Conservation (phyloP, 495 filamentous ascomycete genomes). For the Neurospora sp. region DNA sequence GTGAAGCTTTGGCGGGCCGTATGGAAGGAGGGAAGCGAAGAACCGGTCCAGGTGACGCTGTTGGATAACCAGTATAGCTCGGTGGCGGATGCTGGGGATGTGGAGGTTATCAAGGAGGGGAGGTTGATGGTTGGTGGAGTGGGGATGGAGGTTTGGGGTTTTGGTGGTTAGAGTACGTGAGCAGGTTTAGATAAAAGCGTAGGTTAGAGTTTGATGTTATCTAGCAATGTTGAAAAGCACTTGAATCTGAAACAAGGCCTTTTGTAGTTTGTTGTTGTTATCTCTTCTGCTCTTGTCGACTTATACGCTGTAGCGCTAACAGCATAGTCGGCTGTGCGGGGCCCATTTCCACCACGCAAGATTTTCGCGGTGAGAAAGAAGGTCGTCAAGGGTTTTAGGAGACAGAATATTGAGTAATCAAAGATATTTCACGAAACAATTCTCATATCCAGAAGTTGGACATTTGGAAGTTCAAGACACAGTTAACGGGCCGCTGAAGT, state of each 20-base stretch:
- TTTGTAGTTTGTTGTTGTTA: too few relatives aligned
- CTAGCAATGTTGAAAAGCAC: neutral
- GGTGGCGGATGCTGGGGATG: constrained; percentile 48
- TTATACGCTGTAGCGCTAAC: neutral
- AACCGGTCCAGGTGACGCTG: constrained; percentile 28
- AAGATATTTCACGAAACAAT: too few relatives aligned
- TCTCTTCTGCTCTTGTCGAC: neutral
- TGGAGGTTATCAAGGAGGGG: constrained; percentile 15
- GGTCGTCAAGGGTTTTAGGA: too few relatives aligned
- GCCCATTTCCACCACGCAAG: neutral
- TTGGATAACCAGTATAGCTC: constrained; percentile 46
- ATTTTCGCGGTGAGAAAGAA: neutral
- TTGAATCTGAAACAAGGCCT: too few relatives aligned
- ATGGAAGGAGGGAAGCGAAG: neutral
- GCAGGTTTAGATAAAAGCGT: neutral
- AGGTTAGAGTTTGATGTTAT: neutral
- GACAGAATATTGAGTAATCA: too few relatives aligned
- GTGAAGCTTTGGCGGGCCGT: constrained; percentile 59
- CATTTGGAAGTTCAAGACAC: neutral
- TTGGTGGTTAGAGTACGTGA: neutral
- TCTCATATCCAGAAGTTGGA: too few relatives aligned
- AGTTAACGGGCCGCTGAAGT: neutral
- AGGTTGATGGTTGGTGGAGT: constrained; percentile 17
- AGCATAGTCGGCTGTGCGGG: neutral
- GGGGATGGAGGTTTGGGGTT: constrained; percentile 19